Conservation (phyloP, 805 yeast species). For the Sungouiella thailandica region DNA sequence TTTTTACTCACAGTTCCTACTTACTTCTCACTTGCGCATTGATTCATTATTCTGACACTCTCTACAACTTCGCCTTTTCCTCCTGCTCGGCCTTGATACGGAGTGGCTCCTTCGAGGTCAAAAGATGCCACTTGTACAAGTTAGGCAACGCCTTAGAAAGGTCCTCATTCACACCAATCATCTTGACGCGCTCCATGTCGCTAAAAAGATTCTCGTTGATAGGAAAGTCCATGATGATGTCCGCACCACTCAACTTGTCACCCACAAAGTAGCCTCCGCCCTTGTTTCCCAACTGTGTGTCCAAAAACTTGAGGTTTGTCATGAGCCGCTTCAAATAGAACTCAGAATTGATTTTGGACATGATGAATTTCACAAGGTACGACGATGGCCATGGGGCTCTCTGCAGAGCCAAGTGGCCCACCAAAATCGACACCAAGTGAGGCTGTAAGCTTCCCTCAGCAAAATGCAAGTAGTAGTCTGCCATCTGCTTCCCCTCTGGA, state of each 20-base stretch:
- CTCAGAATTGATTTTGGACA: conserved; percentile 18
- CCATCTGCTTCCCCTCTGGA: conserved; percentile 26
- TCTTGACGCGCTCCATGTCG: conserved; percentile 4
- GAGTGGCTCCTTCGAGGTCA: conserved; percentile 8
- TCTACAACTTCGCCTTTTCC: conserved; percentile 8
- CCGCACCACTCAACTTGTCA: conserved; percentile 33
- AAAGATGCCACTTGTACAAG: conserved; percentile 16
- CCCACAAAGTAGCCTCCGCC: conserved; percentile 37
- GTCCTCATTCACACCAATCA: conserved; percentile 5
- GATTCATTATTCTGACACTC: too few relatives aligned
- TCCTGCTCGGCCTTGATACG: conserved; percentile 4
- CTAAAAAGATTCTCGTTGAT: conserved; percentile 16
- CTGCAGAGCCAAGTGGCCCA: conserved; percentile 20
- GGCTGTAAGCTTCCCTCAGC: conserved; percentile 23
- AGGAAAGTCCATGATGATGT: conserved; percentile 34
- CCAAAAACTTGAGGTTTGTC: conserved; percentile 25
- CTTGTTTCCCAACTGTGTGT: conserved; percentile 21
- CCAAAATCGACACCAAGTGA: conserved; percentile 18
- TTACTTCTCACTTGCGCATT: too few relatives aligned
- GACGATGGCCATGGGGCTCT: conserved; percentile 25
- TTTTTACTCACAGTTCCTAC: too few relatives aligned
- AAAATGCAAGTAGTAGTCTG: conserved; percentile 22
- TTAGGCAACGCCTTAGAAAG: conserved; percentile 8
- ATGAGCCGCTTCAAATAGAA: conserved; percentile 23
- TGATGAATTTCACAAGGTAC: conserved; percentile 19